phyloP scores from a whole-genome alignment of 1,284 basidiomycete species.

The Ustilago sp. region DNA sequence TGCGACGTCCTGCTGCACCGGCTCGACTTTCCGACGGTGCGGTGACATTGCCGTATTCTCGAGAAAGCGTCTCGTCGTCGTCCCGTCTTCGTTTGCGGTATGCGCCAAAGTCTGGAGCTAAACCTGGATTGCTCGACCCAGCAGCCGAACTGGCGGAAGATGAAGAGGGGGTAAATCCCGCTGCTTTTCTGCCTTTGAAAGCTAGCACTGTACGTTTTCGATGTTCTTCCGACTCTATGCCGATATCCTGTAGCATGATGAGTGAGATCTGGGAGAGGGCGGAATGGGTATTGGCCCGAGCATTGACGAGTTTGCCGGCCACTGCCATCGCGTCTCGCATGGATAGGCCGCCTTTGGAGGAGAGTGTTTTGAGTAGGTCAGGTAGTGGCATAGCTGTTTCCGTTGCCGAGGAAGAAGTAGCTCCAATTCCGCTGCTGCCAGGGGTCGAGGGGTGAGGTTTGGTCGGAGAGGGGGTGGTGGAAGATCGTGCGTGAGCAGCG shows the following conservation, averaged over 20 bases:
- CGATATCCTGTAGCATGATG: slow-evolving; percentile 53
- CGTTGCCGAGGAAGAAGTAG: not conserved
- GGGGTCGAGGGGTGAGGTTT: slow-evolving; percentile 5
- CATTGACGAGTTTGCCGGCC: slow-evolving; percentile 59
- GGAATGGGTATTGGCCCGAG: slow-evolving; percentile 42
- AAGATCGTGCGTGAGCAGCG: slow-evolving; percentile 31
- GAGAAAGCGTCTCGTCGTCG: slow-evolving; percentile 51
- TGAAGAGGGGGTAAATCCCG: slow-evolving; percentile 28
- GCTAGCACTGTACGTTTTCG: slow-evolving; percentile 52
- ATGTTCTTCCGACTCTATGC: slow-evolving; percentile 50
- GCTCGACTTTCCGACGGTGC: slow-evolving; percentile 20
- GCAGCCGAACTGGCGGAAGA: slow-evolving; percentile 1
- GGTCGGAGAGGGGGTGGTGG: slow-evolving; percentile 26
- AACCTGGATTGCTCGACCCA: slow-evolving; percentile 6
- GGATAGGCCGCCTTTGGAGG: slow-evolving; percentile 44
- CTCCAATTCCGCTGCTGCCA: not conserved
- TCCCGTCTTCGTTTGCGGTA: slow-evolving; percentile 33
- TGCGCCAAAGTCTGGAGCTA: slow-evolving; percentile 36
- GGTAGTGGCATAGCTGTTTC: slow-evolving; percentile 39
- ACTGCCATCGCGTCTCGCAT: slow-evolving; percentile 59
- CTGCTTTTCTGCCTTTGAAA: slow-evolving; percentile 54
- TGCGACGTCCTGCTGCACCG: slow-evolving; percentile 13
- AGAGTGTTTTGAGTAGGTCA: slow-evolving; percentile 47
- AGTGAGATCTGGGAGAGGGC: slow-evolving; percentile 46
- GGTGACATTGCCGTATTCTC: slow-evolving; percentile 57